Percentiles rank a stretch among this genome's conserved stretches.
Evolutionary conservation across 2,329 filamentous ascomycete genomes (phyloP).

Genomic region (Fusarium domesticum): DNA sequence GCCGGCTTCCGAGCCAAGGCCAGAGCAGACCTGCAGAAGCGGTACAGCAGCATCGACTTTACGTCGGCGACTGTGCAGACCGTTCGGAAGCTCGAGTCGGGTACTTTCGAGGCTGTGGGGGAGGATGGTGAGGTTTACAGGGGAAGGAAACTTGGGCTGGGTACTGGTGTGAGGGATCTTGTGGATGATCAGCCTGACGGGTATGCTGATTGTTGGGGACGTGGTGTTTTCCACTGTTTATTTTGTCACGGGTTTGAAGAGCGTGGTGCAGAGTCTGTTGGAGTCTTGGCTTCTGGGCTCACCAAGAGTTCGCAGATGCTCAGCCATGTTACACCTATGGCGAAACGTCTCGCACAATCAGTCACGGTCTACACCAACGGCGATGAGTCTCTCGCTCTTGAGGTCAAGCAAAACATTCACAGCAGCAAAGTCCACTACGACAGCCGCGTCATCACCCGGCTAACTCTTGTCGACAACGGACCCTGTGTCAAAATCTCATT

Average conservation of each 20-base stretch:
- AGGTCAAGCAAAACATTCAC: constrained; percentile 29
- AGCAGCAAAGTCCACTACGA: constrained; percentile 39
- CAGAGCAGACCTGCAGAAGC: constrained; percentile 32
- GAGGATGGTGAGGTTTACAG: constrained; percentile 40
- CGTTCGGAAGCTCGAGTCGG: constrained; percentile 30
- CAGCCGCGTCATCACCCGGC: constrained; percentile 28
- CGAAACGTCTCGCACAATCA: constrained; percentile 39
- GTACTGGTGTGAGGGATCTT: constrained; percentile 51
- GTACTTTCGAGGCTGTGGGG: constrained; percentile 40
- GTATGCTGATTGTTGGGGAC: constrained; percentile 54
- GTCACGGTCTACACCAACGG: constrained; percentile 54
- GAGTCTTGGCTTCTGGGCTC: constrained; percentile 44
- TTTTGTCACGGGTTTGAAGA: constrained; percentile 61
- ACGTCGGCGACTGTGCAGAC: constrained; percentile 26
- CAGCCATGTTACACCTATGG: constrained; percentile 43
- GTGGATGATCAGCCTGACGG: constrained; percentile 48
- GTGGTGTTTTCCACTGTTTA: constrained; percentile 56
- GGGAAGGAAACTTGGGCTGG: constrained; percentile 54
- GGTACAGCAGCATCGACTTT: constrained; percentile 37
- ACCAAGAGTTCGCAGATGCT: constrained; percentile 33
- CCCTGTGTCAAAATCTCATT: constrained; percentile 38
- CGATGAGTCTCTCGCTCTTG: constrained; percentile 31
- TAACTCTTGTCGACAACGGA: constrained; percentile 29
- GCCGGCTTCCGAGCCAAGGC: constrained; percentile 36
- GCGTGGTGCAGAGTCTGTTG: constrained; percentile 43